phyloP scores from a whole-genome alignment of 345 rosid genomes.

The Abelmoschus esculentus region DNA sequence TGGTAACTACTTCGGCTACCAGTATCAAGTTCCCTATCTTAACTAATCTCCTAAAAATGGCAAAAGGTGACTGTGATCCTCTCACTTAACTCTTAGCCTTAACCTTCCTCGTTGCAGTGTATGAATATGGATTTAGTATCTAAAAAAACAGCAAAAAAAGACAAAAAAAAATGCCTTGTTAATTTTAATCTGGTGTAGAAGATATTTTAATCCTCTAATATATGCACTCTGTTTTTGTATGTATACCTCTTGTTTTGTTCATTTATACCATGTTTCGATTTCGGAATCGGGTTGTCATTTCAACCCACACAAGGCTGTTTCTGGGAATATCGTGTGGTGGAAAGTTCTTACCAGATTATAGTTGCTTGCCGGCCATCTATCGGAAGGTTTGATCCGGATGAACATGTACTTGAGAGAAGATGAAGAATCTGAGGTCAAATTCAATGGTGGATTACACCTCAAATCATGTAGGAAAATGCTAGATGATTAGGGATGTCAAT shows the following conservation, averaged over 20 bases:
- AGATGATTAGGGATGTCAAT: too few species aligned
- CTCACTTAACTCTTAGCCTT: constrained; percentile 65
- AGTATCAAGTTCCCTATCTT: constrained; percentile 79
- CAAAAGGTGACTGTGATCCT: constrained; percentile 43
- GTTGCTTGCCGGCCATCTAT: neutral
- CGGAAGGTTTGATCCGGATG: neutral
- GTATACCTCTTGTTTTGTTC: neutral
- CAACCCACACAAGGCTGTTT: neutral
- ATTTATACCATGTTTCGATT: neutral
- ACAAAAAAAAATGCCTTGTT: constrained; percentile 24
- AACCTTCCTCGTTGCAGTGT: constrained; percentile 45
- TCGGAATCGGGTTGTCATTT: neutral
- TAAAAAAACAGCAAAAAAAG: neutral
- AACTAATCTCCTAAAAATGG: constrained; percentile 43
- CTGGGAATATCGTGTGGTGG: neutral
- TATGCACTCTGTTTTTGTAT: constrained; percentile 39
- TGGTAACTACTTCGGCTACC: constrained; percentile 93
- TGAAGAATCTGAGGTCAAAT: neutral
- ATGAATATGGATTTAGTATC: constrained; percentile 58
- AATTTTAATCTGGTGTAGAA: constrained; percentile 46
- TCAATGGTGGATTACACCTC: neutral
- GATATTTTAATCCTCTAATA: constrained; percentile 47
- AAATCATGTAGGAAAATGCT: neutral
- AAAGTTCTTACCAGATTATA: neutral
- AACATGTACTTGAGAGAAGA: neutral